Percentiles rank a stretch among this genome's conserved stretches.
Evolutionary conservation across 1,139 yeast species (phyloP).

Genomic region (Lodderomyces jiufengensis): DNA sequence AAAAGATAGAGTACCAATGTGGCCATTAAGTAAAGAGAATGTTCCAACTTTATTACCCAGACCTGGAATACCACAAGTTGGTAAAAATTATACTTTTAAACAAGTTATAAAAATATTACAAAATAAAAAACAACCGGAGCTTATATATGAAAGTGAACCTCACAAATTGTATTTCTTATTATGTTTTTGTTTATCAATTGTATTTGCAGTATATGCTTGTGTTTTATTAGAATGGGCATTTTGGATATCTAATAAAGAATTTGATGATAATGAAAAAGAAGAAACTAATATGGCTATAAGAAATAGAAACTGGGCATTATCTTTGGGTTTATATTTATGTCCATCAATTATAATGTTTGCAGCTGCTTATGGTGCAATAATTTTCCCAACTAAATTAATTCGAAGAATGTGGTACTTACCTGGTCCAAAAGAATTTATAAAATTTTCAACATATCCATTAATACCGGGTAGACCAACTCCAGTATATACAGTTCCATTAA

Average conservation of each 20-base stretch:
- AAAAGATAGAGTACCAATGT: slow-evolving; percentile 52
- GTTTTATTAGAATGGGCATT: slow-evolving; percentile 58
- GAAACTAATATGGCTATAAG: slow-evolving; percentile 27
- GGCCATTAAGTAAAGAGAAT: slow-evolving; percentile 64
- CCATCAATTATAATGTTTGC: slow-evolving; percentile 39
- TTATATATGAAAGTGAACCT: slow-evolving; percentile 80
- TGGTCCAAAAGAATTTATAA: slow-evolving; percentile 49
- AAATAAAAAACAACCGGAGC: slow-evolving; percentile 59
- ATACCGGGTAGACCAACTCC: slow-evolving; percentile 79
- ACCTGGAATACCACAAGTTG: slow-evolving; percentile 71
- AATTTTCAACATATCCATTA: slow-evolving; percentile 70
- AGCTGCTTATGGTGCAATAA: slow-evolving; percentile 43
- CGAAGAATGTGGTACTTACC: slow-evolving; percentile 80
- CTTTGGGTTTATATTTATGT: slow-evolving; percentile 26
- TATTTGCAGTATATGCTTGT: slow-evolving; percentile 64
- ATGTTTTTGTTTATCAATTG: slow-evolving; percentile 65
- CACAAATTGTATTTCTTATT: slow-evolving; percentile 72
- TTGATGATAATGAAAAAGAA: slow-evolving; percentile 54
- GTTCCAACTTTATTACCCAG: slow-evolving; percentile 69
- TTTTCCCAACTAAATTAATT: slow-evolving; percentile 63
- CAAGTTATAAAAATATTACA: slow-evolving; percentile 63
- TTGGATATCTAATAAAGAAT: slow-evolving; percentile 54
- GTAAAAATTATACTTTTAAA: slow-evolving; percentile 51
- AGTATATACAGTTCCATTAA: slow-evolving; percentile 63
- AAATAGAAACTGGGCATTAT: slow-evolving; percentile 37